Conservation (phyloP, 2,329 filamentous ascomycete genomes). For the Penicillium aurantiogriseum region DNA sequence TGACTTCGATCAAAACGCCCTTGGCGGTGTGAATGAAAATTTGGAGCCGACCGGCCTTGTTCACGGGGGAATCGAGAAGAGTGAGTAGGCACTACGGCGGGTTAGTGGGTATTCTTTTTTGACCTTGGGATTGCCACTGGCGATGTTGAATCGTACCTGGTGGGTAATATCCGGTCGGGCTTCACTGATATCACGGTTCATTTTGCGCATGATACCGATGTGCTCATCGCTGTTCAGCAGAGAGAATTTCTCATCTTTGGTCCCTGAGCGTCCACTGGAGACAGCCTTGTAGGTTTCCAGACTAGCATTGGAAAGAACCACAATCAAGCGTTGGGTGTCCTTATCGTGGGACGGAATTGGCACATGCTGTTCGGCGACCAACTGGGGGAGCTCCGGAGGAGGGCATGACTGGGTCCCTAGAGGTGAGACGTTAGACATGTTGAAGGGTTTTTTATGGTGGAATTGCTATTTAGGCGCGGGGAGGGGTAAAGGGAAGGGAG, state of each 20-base stretch:
- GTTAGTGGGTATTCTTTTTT: constrained; percentile 7
- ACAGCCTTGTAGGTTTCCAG: constrained; percentile 96
- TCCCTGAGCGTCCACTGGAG: constrained; percentile 63
- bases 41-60: constrained; percentile 95
- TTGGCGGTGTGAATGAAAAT: constrained; percentile 99
- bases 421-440: constrained; percentile 29
- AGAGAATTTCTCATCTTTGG: constrained; percentile 89
- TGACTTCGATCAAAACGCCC: constrained; percentile 95
- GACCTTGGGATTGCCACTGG: neutral
- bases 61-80: constrained; percentile 94
- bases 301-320: constrained; percentile 94
- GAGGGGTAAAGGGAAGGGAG: neutral
- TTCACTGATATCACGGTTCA: constrained; percentile 98
- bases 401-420: constrained; percentile 91
- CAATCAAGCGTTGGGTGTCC: constrained; percentile 85
- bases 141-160: constrained; percentile 65
- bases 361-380: constrained; percentile 88
- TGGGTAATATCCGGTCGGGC: constrained; percentile 97
- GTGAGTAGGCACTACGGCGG: constrained; percentile 81
- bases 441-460: constrained; percentile 4
- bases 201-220: constrained; percentile 98
- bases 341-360: constrained; percentile 85
- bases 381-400: constrained; percentile 81
- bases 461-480: neutral
- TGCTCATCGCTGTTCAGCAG: constrained; percentile 98